phyloP scores from a whole-genome alignment of 768 basidiomycete species.

The Inosperma sp. region DNA sequence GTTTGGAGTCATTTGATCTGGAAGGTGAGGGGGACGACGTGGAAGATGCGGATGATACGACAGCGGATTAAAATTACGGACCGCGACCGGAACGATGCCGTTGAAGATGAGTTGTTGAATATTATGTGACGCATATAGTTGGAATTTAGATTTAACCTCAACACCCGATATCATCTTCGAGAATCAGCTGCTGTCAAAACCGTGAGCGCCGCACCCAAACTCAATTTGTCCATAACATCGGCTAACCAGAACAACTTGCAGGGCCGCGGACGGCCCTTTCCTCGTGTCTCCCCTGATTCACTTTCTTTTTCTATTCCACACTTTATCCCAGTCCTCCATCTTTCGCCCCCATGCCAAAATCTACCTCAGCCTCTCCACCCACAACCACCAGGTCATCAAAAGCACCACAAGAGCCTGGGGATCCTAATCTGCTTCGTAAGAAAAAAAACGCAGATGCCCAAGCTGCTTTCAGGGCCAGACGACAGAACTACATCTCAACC shows the following conservation, averaged over 20 bases:
- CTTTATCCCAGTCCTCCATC: slow-evolving; percentile 44
- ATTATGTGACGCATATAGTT: too few species aligned
- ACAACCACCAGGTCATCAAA: slow-evolving; percentile 25
- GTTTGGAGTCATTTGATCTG: slow-evolving; percentile 72
- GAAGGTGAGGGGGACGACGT: slow-evolving; percentile 62
- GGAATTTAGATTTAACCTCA: too few species aligned
- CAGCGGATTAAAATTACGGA: slow-evolving; percentile 25
- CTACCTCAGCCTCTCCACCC: slow-evolving; percentile 28
- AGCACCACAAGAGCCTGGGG: slow-evolving; percentile 23
- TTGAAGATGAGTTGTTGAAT: too few species aligned
- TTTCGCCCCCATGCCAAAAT: slow-evolving; percentile 41
- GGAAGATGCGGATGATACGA: slow-evolving; percentile 37
- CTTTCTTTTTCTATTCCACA: slow-evolving; percentile 55
- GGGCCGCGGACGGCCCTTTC: slow-evolving; percentile 47
- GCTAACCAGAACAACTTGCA: slow-evolving; percentile 43
- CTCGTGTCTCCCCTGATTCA: slow-evolving; percentile 67
- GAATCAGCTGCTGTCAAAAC: slow-evolving; percentile 22
- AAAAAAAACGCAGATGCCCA: slow-evolving; percentile 91
- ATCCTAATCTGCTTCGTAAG: slow-evolving; percentile 51
- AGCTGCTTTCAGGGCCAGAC: slow-evolving; percentile 75
- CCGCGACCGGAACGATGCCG: slow-evolving; percentile 19
- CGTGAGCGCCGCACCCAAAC: slow-evolving; percentile 33
- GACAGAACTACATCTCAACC: slow-evolving; percentile 84
- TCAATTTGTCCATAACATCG: slow-evolving; percentile 48
- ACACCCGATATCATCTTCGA: slow-evolving; percentile 28